These are phyloP conservation scores for Scheffersomyces quercinus DNA, from an alignment of 1,139 yeast species.

Conservation along the genomic window DNA sequence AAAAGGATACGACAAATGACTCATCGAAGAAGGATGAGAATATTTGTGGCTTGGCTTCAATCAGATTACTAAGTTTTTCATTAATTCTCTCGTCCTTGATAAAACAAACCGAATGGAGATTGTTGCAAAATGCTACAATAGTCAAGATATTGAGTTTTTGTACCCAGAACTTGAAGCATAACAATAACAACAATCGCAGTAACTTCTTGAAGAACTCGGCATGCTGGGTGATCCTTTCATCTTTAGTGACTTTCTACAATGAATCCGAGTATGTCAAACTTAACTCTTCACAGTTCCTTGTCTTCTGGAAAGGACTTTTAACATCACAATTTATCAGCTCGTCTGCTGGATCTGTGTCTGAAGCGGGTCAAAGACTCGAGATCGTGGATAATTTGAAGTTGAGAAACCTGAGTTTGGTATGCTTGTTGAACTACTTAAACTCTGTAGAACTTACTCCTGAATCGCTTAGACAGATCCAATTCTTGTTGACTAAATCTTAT, in stretches of 20 bases:
- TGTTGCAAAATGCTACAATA: constrained; percentile 43
- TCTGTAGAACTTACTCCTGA: constrained; percentile 45
- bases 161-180: constrained; percentile 49
- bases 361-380: constrained; percentile 29
- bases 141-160: constrained; percentile 48
- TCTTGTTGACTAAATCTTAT: constrained; percentile 43
- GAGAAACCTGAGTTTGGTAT: constrained; percentile 41
- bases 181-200: constrained; percentile 17
- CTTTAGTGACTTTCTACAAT: constrained; percentile 58
- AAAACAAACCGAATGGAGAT: constrained; percentile 36
- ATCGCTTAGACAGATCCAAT: constrained; percentile 43
- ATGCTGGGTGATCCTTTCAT: constrained; percentile 76
- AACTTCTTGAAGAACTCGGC: constrained; percentile 25
- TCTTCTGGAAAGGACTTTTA: constrained; percentile 80
- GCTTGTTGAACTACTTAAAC: constrained; percentile 42
- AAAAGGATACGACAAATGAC: constrained; percentile 14
- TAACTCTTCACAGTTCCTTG: constrained; percentile 72
- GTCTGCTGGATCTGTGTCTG: constrained; percentile 22
- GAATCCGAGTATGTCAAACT: constrained; percentile 57
- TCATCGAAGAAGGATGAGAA: constrained; percentile 21
- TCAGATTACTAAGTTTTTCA: constrained; percentile 34
- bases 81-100: constrained; percentile 40
- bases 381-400: constrained; percentile 39
- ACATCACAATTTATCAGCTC: constrained; percentile 50
- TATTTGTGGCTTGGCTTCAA: constrained; percentile 21